A percentile compares a stretch with the other conserved stretches of the same genome.
These are phyloP conservation scores for Psilocybe azurescens DNA, from an alignment of 768 basidiomycete species.

Conservation along the genomic window DNA sequence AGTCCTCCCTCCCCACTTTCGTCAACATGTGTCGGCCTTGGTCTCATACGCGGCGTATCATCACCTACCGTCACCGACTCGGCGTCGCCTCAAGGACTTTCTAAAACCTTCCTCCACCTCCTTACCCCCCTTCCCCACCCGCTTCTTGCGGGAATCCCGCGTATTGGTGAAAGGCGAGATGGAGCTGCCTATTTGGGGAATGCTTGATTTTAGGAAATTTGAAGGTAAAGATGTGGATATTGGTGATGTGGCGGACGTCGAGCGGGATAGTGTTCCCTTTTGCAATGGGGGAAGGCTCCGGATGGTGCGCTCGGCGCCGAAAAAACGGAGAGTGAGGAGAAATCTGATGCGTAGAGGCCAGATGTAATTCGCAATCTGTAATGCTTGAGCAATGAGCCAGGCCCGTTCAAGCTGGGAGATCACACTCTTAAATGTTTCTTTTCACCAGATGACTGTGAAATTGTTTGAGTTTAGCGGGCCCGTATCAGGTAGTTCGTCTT, in stretches of 20 bases:
- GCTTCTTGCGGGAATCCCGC: conserved; percentile 44
- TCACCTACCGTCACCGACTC: conserved; percentile 15
- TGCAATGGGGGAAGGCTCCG: conserved; percentile 76
- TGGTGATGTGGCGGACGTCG: conserved; percentile 50
- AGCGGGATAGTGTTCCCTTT: conserved; percentile 69
- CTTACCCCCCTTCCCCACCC: conserved; percentile 74
- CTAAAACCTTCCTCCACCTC: conserved; percentile 62
- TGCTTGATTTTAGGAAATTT: conserved; percentile 70
- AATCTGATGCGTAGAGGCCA: conserved; percentile 89
- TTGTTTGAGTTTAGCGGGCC: too few species aligned
- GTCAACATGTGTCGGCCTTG: conserved; percentile 78
- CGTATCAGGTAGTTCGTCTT: too few species aligned
- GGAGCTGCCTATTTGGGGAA: conserved; percentile 86
- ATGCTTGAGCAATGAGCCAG: too few species aligned
- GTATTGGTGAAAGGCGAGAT: conserved; percentile 86
- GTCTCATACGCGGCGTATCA: conserved; percentile 64
- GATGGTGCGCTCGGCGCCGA: conserved; percentile 69
- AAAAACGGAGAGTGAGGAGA: conserved; percentile 70
- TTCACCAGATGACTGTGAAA: too few species aligned
- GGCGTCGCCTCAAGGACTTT: conserved; percentile 1
- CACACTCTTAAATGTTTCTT: too few species aligned
- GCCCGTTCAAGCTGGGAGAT: too few species aligned
- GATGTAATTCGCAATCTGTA: conserved; percentile 41
- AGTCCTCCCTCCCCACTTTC: conserved; percentile 59
- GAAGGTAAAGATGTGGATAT: conserved; percentile 23